Conservation (phyloP, 768 basidiomycete species). For the Suillus fuscotomentosus region DNA sequence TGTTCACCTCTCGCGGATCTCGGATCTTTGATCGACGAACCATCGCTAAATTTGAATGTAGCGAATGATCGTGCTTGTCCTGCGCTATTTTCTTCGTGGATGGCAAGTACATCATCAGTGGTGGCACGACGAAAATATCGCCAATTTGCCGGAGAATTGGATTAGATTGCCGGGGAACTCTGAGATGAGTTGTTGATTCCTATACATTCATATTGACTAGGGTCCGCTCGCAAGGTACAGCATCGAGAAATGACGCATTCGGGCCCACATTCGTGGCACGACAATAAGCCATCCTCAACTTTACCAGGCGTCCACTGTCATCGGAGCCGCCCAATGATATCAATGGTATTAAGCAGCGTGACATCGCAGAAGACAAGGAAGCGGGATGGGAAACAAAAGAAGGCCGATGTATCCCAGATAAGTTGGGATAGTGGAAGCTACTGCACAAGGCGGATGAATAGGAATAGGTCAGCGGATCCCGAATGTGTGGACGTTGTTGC, state of each 20-base stretch:
- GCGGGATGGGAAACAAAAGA: neutral
- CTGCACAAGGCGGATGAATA: neutral
- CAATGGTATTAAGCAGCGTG: neutral
- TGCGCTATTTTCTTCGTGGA: neutral
- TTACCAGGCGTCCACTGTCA: neutral
- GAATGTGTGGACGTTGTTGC: neutral
- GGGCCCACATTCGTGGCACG: neutral
- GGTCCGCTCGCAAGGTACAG: neutral
- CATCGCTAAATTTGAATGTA: neutral
- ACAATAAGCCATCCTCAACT: neutral
- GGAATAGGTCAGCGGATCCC: neutral
- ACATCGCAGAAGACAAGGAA: neutral
- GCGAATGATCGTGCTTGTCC: neutral
- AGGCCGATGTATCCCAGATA: neutral
- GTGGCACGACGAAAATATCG: neutral
- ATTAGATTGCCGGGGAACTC: too few species aligned
- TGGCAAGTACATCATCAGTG: neutral
- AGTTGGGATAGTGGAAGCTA: neutral
- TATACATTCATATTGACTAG: too few species aligned
- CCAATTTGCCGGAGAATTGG: neutral
- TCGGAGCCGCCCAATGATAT: neutral
- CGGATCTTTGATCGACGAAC: neutral
- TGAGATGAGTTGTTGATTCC: neutral
- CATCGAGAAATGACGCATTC: neutral
- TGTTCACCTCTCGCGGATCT: neutral